A percentile compares a stretch with the other conserved stretches of the same genome.
phyloP scores from a whole-genome alignment of 495 filamentous ascomycete genomes.

The Polyplosphaeria fusca region DNA sequence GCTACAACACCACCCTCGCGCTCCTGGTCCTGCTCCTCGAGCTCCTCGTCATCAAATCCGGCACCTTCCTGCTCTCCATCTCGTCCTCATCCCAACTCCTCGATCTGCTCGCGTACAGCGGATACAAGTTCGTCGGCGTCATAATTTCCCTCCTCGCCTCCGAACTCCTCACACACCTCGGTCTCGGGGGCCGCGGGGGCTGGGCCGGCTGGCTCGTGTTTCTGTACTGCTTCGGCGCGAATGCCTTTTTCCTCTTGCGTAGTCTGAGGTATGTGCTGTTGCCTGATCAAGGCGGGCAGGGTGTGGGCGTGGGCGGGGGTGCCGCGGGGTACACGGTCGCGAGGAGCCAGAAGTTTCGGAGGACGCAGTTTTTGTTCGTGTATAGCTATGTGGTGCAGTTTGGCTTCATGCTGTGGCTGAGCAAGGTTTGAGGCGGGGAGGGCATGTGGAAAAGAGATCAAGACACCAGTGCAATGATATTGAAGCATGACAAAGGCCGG shows the following conservation, averaged over 20 bases:
- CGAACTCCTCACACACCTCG: constrained; percentile 48
- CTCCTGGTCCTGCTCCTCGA: constrained; percentile 80
- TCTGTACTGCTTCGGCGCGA: constrained; percentile 83
- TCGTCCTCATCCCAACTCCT: constrained; percentile 82
- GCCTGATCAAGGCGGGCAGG: constrained; percentile 60
- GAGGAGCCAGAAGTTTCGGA: constrained; percentile 77
- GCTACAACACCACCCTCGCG: constrained; percentile 79
- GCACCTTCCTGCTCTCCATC: constrained; percentile 89
- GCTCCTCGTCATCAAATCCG: constrained; percentile 83
- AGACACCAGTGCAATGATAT: too few species aligned
- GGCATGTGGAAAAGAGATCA: not conserved
- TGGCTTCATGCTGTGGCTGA: constrained; percentile 91
- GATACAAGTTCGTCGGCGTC: constrained; percentile 98
- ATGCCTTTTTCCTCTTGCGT: constrained; percentile 94
- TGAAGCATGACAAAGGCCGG: too few species aligned
- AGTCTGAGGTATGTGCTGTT: constrained; percentile 94
- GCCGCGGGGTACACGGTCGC: constrained; percentile 73
- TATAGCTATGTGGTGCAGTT: constrained; percentile 94
- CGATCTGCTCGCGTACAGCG: constrained; percentile 91
- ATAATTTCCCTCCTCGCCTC: constrained; percentile 78
- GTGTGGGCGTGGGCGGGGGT: constrained; percentile 8
- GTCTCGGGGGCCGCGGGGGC: constrained; percentile 71
- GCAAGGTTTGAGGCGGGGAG: constrained; percentile 22
- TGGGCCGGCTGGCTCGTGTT: constrained; percentile 90
- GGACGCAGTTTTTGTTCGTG: constrained; percentile 92